Conservation (phyloP, 1,284 basidiomycete genomes). For the Cryptococcus sp. region DNA sequence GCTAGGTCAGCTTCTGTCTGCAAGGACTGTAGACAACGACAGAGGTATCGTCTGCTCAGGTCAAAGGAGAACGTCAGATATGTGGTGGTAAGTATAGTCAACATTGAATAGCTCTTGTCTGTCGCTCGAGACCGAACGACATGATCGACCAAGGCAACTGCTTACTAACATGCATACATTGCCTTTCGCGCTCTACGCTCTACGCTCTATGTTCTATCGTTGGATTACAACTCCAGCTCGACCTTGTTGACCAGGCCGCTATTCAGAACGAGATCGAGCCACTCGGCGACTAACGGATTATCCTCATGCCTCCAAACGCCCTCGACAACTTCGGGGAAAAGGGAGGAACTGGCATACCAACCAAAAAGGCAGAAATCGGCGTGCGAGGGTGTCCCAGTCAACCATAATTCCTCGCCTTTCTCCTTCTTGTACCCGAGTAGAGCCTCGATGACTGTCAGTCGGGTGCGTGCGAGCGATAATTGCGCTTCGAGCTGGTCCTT, state of each 20-base stretch:
- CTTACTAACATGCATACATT: too few relatives aligned
- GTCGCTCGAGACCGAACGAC: too few relatives aligned
- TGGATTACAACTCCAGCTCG: conserved; percentile 1
- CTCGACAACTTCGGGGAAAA: conserved; percentile 18
- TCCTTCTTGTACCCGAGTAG: conserved; percentile 15
- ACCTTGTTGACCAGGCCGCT: conserved; percentile 23
- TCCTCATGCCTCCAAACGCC: conserved; percentile 20
- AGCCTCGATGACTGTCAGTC: conserved; percentile 12
- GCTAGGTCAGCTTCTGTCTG: too few relatives aligned
- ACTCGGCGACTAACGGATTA: conserved; percentile 14
- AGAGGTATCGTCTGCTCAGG: too few relatives aligned
- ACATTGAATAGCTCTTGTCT: too few relatives aligned
- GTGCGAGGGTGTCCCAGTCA: conserved; percentile 18
- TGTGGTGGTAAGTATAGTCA: too few relatives aligned
- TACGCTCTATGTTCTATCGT: too few relatives aligned
- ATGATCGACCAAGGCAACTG: too few relatives aligned
- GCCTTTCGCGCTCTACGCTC: too few relatives aligned
- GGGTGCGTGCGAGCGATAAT: conserved; percentile 5
- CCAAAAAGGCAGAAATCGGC: conserved; percentile 26
- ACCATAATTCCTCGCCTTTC: conserved; percentile 13
- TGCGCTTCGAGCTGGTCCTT: conserved; percentile 5
- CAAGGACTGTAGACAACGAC: too few relatives aligned
- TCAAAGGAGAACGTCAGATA: too few relatives aligned
- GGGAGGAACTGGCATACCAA: conserved; percentile 14
- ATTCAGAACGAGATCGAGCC: conserved; percentile 18